Evolutionary conservation across 176 grass and related monocot species (phyloP), one percentile per base, ranked within the genome.

Genomic region (Aegilops longissima): DNA sequence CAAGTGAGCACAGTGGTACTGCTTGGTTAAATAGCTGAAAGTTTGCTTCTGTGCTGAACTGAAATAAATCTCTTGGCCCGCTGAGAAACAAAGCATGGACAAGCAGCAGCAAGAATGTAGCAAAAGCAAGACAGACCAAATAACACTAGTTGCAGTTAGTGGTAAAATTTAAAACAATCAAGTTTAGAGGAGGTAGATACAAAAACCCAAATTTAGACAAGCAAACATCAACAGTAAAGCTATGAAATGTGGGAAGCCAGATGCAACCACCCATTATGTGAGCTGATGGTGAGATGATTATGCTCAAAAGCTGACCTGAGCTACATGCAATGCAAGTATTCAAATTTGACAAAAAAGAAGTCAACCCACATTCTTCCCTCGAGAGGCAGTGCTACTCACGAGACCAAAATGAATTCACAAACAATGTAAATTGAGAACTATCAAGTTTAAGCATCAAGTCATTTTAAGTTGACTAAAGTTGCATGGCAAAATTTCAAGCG

Each of bases 331-430:
- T 49, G 33, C 3, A 69, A 78, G 21, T 69, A 78, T 76, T 66
- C 62, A 78, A 39, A 58, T 68, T 78, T 59, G n/a, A 86, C 23
- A 40, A 86, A 52, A 76, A 73, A 45, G 4, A 45, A 73, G 73
- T 82, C 42, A n/a, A 63, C n/a, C 12, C 38, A 6, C 30, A 87
- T 38, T 66, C 29, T 47, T 82, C 13, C 14, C 61, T 4, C 30
- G 27, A 49, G 30, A 56, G 61, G 42, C 38, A 61, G 24, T 72
- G 52, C 13, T 42, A 64, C 64, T 52, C 45, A 82, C 29, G 14
- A 76, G 59, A 66, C n/a, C 40, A 74, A 18, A 34, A 81, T 81
- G 33, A 82, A 75, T 59, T 34, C 47, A 31, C 0, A 17, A 59
- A 59, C 3, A 68, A 44, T 44, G 21, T 82, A 77, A 76, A 5